Conservation (phyloP, 1,284 basidiomycete genomes). For the Tilletia setariae region DNA sequence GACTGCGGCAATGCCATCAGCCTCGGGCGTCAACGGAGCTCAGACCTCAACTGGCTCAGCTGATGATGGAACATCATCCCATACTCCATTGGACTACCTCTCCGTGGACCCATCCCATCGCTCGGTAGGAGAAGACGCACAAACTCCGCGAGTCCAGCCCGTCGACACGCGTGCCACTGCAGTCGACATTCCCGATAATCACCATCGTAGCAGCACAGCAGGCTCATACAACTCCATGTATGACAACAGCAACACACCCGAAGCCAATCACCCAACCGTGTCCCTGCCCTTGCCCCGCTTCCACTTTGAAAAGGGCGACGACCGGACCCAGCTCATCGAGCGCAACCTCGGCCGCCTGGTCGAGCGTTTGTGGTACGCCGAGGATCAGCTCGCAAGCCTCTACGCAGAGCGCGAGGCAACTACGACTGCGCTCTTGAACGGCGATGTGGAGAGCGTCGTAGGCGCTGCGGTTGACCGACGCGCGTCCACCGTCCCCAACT, state of each 20-base stretch:
- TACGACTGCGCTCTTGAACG: neutral
- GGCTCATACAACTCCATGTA: neutral
- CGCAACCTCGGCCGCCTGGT: constrained; percentile 36
- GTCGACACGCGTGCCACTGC: neutral
- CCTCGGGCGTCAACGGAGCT: no score
- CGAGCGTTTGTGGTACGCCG: constrained; percentile 44
- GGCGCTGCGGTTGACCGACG: neutral
- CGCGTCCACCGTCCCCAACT: neutral
- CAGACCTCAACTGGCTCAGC: neutral
- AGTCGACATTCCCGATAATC: neutral
- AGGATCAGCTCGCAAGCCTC: constrained; percentile 31
- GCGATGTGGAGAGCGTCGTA: neutral
- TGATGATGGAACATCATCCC: neutral
- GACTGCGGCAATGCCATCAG: neutral
- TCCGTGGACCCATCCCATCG: constrained; percentile 11
- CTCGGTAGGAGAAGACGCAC: neutral
- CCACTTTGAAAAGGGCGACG: constrained; percentile 29
- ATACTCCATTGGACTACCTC: neutral
- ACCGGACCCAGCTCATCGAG: constrained; percentile 37
- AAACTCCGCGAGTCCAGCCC: neutral
- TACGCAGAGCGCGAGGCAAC: neutral
- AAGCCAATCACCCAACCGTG: neutral
- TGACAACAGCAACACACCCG: neutral
- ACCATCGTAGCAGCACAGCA: neutral
- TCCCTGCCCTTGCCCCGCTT: constrained; percentile 42